Conservation (phyloP, 805 yeast genomes). For the Kuraishia molischiana region DNA sequence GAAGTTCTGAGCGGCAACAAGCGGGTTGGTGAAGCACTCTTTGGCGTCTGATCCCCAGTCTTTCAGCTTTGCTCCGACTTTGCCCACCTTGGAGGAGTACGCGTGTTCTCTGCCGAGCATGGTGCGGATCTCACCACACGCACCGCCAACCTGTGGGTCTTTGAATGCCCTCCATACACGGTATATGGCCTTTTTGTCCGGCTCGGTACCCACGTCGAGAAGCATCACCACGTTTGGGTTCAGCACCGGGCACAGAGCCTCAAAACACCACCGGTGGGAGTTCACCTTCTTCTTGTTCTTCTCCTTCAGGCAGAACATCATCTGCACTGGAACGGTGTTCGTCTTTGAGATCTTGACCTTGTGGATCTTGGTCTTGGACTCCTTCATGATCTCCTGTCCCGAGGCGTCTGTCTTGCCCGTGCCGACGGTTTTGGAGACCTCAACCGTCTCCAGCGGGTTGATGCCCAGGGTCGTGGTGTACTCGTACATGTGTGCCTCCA, state of each 20-base stretch:
- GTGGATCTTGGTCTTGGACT: conserved; percentile 13
- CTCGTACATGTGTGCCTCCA: conserved; percentile 83
- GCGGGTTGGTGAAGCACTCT: conserved; percentile 53
- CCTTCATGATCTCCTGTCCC: not conserved
- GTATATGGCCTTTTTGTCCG: conserved; percentile 74
- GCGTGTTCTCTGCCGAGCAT: conserved; percentile 44
- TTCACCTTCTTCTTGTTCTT: conserved; percentile 84
- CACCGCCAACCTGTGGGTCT: conserved; percentile 83
- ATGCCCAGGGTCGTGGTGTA: conserved; percentile 90
- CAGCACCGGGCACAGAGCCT: conserved; percentile 77
- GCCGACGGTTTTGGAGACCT: not conserved
- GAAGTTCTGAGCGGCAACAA: conserved; percentile 94
- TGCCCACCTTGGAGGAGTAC: not conserved
- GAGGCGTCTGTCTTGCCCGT: not conserved
- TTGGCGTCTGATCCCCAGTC: conserved; percentile 9
- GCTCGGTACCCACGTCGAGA: conserved; percentile 92
- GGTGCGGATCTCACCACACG: conserved; percentile 94
- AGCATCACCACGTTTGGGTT: conserved; percentile 78
- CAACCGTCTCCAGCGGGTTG: conserved; percentile 40
- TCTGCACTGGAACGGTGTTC: conserved; percentile 69
- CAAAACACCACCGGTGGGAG: conserved; percentile 95
- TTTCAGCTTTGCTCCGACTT: conserved; percentile 13
- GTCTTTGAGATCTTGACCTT: conserved; percentile 61
- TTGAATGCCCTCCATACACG: conserved; percentile 83
- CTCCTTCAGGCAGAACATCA: conserved; percentile 85